Conservation (phyloP, 2,329 filamentous ascomycete species). For the Botrytis medusae region DNA sequence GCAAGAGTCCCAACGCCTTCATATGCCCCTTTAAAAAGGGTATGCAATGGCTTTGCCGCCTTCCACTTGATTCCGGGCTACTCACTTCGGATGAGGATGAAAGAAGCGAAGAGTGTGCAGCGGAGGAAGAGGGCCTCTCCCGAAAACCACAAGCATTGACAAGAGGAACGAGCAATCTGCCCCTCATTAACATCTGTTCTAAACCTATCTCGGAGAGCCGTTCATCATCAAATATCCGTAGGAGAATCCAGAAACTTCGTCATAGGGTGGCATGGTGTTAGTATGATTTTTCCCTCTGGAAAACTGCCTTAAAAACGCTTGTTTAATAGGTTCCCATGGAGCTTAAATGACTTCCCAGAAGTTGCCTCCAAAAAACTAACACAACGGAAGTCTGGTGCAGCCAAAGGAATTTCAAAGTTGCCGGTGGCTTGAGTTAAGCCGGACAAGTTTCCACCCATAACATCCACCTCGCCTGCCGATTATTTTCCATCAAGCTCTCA, state of each 20-base stretch:
- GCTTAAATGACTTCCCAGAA: background rate
- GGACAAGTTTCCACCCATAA: background rate
- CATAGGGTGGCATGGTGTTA: background rate
- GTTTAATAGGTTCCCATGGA: background rate
- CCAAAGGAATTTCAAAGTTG: background rate
- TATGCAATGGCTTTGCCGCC: background rate
- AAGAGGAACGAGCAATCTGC: background rate
- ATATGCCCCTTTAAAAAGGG: background rate
- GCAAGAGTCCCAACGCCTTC: background rate
- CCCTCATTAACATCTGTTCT: background rate
- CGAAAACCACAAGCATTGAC: background rate
- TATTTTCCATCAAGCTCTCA: background rate
- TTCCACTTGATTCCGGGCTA: background rate
- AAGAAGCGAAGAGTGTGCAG: background rate
- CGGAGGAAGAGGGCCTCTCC: background rate
- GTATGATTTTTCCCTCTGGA: background rate
- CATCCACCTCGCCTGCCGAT: background rate
- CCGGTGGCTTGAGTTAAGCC: background rate
- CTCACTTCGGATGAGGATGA: background rate
- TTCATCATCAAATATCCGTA: background rate
- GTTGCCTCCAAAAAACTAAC: background rate
- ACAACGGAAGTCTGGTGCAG: background rate
- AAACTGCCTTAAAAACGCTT: background rate
- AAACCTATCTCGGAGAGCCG: fast-evolving
- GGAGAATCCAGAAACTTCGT: background rate